Percentiles rank a stretch among this genome's conserved stretches.
phyloP scores from a whole-genome alignment of 2,329 filamentous ascomycete genomes.

The Aspergillus carbonarius region DNA sequence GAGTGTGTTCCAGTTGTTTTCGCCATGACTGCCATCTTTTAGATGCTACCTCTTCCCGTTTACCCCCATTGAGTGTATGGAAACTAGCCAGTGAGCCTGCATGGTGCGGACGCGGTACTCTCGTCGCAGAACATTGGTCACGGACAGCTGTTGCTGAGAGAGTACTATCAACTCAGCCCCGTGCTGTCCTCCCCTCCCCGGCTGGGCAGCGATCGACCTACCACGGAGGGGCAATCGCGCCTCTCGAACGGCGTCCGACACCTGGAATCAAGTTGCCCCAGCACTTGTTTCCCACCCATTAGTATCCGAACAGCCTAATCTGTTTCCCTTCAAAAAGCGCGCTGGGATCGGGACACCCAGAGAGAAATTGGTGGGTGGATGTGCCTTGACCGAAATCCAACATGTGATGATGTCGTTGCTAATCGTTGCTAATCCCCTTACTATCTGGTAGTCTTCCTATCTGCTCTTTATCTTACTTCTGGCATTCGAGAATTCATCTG shows the following conservation, averaged over 20 bases:
- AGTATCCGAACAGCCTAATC: background rate
- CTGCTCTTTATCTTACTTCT: background rate
- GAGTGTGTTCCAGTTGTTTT: constrained; percentile 27
- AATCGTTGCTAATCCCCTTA: background rate
- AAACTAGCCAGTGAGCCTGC: constrained; percentile 18
- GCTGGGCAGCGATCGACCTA: background rate
- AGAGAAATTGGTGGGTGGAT: background rate
- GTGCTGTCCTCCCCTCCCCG: background rate
- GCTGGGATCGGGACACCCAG: background rate
- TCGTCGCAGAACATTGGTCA: constrained; percentile 11
- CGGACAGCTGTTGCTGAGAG: constrained; percentile 4
- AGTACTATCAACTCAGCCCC: background rate
- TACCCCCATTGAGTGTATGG: constrained; percentile 16
- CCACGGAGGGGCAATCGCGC: background rate
- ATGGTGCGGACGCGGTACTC: constrained; percentile 17
- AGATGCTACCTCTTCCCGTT: constrained; percentile 20
- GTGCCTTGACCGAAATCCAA: background rate
- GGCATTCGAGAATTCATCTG: background rate
- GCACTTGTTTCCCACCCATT: background rate
- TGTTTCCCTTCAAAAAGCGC: background rate
- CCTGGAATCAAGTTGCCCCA: background rate
- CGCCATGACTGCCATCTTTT: constrained; percentile 27
- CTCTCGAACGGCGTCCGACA: background rate
- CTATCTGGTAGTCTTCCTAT: background rate
- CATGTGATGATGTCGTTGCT: background rate